These are phyloP conservation scores for Epichloe coenophiala DNA, from an alignment of 2,329 filamentous ascomycete genomes.

Conservation along the genomic window DNA sequence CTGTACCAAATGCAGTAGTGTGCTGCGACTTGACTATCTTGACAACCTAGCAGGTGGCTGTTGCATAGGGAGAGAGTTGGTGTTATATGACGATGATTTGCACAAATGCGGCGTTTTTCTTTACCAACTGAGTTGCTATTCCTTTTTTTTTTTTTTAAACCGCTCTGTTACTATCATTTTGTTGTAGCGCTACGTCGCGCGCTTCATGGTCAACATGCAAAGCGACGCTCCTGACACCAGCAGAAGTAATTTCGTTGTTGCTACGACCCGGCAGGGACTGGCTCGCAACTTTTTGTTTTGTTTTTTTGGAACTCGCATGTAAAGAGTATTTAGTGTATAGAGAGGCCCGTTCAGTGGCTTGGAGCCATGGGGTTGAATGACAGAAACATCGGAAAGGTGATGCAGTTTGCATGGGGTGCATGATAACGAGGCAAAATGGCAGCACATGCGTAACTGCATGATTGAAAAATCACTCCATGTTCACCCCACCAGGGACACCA, in stretches of 20 bases:
- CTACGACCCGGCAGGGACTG: not conserved
- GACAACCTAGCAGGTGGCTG: not conserved
- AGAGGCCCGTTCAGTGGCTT: not conserved
- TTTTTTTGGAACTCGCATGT: not conserved
- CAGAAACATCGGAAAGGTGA: not conserved
- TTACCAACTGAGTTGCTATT: conserved; percentile 1
- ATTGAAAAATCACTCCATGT: too few species aligned
- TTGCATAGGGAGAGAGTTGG: not conserved
- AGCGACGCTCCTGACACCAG: not conserved
- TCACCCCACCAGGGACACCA: too few species aligned
- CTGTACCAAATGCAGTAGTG: not conserved
- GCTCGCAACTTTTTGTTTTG: not conserved
- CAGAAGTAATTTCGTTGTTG: not conserved
- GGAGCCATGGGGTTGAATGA: not conserved
- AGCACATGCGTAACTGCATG: too few species aligned
- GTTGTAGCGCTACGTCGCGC: not conserved
- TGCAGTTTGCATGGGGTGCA: not conserved
- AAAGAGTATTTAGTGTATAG: not conserved
- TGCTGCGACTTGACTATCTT: conserved; percentile 7
- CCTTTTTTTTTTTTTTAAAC: not conserved
- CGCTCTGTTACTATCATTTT: not conserved
- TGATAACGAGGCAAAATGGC: not conserved
- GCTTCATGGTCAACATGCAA: not conserved
- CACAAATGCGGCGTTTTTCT: conserved; percentile 13
- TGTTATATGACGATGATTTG: conserved; percentile 2